Conservation (phyloP, 163 green algal species). For the Volvox carteri region DNA sequence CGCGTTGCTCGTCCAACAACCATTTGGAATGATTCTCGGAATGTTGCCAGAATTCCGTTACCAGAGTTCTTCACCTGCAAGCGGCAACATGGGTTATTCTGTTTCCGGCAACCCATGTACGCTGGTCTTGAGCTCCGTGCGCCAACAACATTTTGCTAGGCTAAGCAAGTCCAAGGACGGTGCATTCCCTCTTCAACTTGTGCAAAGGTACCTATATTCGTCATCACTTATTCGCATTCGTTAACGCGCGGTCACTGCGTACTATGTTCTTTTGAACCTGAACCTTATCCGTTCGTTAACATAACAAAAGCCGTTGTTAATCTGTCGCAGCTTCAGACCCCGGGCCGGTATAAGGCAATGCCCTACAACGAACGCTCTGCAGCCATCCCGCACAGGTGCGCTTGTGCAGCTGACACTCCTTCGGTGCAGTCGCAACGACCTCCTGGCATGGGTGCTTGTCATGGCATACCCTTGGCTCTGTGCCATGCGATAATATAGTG, state of each 20-base stretch:
- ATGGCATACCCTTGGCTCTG: background rate
- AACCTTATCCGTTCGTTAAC: constrained; percentile 11
- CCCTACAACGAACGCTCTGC: background rate
- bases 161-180: background rate
- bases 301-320: background rate
- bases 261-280: background rate
- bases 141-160: background rate
- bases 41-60: background rate
- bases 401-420: background rate
- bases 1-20: constrained; percentile 3
- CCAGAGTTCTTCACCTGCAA: background rate
- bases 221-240: background rate
- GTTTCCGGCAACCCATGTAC: background rate
- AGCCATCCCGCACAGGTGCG: background rate
- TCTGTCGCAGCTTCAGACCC: background rate
- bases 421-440: background rate
- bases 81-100: background rate
- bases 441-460: background rate
- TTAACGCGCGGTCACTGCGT: background rate
- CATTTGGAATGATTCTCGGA: background rate
- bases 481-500: no score
- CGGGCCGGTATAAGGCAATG: background rate
- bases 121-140: background rate
- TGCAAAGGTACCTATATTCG: background rate
- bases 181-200: background rate